Conservation (phyloP, 148 eudicot genomes). For the Bassia scoparia region DNA sequence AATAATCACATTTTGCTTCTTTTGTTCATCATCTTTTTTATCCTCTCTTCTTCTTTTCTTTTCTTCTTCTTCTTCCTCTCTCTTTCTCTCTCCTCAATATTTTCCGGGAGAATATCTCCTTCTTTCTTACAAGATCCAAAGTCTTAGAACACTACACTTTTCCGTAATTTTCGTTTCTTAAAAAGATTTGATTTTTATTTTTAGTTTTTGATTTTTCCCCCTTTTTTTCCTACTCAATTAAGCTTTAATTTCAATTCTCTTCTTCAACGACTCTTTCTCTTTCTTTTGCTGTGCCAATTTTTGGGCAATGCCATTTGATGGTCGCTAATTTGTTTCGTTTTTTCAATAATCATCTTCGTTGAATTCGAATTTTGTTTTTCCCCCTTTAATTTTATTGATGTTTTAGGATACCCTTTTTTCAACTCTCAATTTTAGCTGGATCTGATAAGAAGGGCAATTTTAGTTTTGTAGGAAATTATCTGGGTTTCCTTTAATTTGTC, state of each 20-base stretch:
- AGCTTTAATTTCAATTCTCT: slow-evolving; percentile 7
- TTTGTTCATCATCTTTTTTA: neutral
- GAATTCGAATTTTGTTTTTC: slow-evolving; percentile 17
- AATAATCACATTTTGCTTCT: slow-evolving; percentile 16
- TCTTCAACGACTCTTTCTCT: neutral
- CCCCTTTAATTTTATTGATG: neutral
- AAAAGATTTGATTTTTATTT: slow-evolving; percentile 27
- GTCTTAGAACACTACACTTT: slow-evolving; percentile 1
- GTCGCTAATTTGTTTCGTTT: slow-evolving; percentile 5
- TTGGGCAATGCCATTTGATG: slow-evolving; percentile 21
- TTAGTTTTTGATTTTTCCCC: slow-evolving; percentile 10
- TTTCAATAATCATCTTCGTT: neutral
- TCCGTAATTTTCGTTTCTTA: slow-evolving; percentile 1
- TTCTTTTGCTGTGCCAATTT: slow-evolving; percentile 13
- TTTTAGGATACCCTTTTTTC: slow-evolving; percentile 10
- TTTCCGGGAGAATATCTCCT: slow-evolving; percentile 16
- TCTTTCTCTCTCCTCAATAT: slow-evolving; percentile 6
- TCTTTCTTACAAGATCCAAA: slow-evolving; percentile 11
- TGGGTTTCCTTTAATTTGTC: slow-evolving; percentile 19
- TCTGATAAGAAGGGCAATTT: slow-evolving; percentile 21
- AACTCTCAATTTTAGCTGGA: slow-evolving; percentile 19
- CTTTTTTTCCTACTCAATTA: neutral
- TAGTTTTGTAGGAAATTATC: neutral
- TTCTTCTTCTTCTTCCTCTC: slow-evolving; percentile 5
- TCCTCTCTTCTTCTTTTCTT: slow-evolving; percentile 3